Conservation (phyloP, 2,329 filamentous ascomycete genomes). For the Cytospora leucostoma region DNA sequence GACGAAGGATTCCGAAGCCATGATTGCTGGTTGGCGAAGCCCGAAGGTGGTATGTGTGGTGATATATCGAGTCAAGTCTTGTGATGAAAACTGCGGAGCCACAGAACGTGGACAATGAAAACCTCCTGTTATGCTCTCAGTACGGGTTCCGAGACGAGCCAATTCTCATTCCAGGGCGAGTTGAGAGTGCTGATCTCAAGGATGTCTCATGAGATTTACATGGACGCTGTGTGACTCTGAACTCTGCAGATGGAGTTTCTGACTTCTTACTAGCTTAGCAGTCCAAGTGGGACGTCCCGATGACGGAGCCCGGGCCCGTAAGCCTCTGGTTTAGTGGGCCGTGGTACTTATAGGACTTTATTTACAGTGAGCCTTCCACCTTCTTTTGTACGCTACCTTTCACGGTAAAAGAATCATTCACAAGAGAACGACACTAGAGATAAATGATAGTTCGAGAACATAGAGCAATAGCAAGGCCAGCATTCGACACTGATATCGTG, state of each 20-base stretch:
- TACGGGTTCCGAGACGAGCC: background rate
- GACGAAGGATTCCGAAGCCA: constrained; percentile 56
- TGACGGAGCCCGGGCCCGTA: constrained; percentile 23
- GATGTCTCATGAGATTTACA: constrained; percentile 1
- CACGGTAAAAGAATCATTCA: too few species aligned
- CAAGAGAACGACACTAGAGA: too few species aligned
- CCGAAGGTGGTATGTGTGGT: background rate
- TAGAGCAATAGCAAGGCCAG: too few species aligned
- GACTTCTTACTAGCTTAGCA: constrained; percentile 15
- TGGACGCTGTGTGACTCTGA: constrained; percentile 15
- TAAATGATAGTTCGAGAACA: too few species aligned
- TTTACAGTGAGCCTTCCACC: background rate
- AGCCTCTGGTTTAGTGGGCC: constrained; percentile 9
- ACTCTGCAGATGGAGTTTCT: constrained; percentile 13
- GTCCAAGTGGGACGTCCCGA: constrained; percentile 21
- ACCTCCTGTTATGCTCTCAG: constrained; percentile 1
- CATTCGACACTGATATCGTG: too few species aligned
- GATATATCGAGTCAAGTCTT: background rate
- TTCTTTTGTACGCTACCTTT: too few species aligned
- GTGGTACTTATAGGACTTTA: background rate
- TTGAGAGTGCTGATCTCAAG: constrained; percentile 5
- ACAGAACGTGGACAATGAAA: background rate
- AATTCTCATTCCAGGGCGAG: background rate
- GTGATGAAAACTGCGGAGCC: constrained; percentile 21
- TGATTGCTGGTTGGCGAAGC: background rate